These are phyloP conservation scores for Aspergillus aculeatus DNA, from an alignment of 2,329 filamentous ascomycete species.

Conservation along the genomic window DNA sequence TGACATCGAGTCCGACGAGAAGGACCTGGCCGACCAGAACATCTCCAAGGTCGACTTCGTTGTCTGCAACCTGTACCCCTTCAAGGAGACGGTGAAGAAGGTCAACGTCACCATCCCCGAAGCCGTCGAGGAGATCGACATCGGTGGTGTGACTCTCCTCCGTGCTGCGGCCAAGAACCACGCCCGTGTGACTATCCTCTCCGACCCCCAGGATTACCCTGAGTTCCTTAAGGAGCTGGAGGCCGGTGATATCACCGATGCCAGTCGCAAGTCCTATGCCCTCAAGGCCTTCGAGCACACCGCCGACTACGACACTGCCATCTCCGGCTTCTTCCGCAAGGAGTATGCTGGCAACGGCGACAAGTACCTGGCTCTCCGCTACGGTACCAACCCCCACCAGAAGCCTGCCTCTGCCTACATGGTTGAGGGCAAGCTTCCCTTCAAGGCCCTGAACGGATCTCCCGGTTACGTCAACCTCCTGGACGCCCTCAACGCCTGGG, in stretches of 20 bases:
- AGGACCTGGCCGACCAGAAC: constrained; percentile 91
- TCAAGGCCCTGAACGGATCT: constrained; percentile 85
- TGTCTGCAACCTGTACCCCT: constrained; percentile 98
- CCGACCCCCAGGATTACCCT: constrained; percentile 88
- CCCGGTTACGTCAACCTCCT: constrained; percentile 98
- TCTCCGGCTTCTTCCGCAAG: constrained; percentile 96
- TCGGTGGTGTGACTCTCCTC: constrained; percentile 94
- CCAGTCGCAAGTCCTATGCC: constrained; percentile 82
- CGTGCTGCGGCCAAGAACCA: constrained; percentile 98
- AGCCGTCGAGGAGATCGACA: constrained; percentile 98
- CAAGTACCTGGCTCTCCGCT: constrained; percentile 83
- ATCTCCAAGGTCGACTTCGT: constrained; percentile 95
- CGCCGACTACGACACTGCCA: constrained; percentile 91
- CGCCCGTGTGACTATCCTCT: constrained; percentile 89
- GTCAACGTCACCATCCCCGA: constrained; percentile 95
- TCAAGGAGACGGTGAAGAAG: constrained; percentile 97
- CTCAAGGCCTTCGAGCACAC: constrained; percentile 99
- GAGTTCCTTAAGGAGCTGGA: constrained; percentile 91
- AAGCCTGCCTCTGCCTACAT: constrained; percentile 89
- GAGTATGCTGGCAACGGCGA: constrained; percentile 84
- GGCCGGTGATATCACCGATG: constrained; percentile 78
- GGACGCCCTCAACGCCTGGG: constrained; percentile 95
- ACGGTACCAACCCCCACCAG: constrained; percentile 97
- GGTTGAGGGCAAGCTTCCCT: constrained; percentile 73
- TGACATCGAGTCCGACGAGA: constrained; percentile 91